Base-by-base conservation (phyloP, 495 filamentous ascomycete species). In the Aspergillus taichungensis region DNA sequence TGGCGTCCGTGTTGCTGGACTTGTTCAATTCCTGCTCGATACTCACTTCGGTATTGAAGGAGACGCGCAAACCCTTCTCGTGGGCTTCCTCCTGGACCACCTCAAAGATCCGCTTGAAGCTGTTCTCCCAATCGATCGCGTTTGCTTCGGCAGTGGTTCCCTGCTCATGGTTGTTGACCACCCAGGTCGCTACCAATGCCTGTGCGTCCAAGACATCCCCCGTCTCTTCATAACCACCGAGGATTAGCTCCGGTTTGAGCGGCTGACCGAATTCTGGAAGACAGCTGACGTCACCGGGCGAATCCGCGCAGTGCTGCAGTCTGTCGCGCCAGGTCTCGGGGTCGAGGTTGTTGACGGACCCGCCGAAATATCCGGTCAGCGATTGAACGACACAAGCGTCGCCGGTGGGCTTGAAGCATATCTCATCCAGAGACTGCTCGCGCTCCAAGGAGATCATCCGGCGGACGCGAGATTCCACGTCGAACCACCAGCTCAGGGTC, bases 1-100 rank as follows among this genome's bases (percentile, higher is more conserved):
- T 95, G 13, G 90, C 92, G 63, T 98, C 92, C 3, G 92, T 96
- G 61, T 98, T 98, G 31, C 87, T 95, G 8, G 85, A 90, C 63
- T 97, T 94, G 66, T 95, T 98, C 37, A 82, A 72, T 56, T 98
- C 92, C 58, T 94, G 75, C 56, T 97, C 91, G 29, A 98, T 62
- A 57, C 87, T 94, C 53, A 89, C 83, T 66, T 98, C 92, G 7
- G 94, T 92, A 13, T 82, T 94, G 70, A 95, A 98, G 6, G 87
- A 95, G 35, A 98, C 73, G 34, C 94, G 76, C 8, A 98, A 74
- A 2, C 88, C 88, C 34, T 82, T 76, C 24, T 83, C 74, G 13
- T 67, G 67, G 3, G 94, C 94, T 64, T 97, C 89, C n/a, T 73
- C 71, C 57, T 94, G 85, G 2, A 89, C 74, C 13, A 71, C 74